A percentile compares a stretch with the other conserved stretches of the same genome.
Evolutionary conservation across 108 stramenopile species (phyloP).

Genomic region (Pseudonitzschia multiseries): DNA sequence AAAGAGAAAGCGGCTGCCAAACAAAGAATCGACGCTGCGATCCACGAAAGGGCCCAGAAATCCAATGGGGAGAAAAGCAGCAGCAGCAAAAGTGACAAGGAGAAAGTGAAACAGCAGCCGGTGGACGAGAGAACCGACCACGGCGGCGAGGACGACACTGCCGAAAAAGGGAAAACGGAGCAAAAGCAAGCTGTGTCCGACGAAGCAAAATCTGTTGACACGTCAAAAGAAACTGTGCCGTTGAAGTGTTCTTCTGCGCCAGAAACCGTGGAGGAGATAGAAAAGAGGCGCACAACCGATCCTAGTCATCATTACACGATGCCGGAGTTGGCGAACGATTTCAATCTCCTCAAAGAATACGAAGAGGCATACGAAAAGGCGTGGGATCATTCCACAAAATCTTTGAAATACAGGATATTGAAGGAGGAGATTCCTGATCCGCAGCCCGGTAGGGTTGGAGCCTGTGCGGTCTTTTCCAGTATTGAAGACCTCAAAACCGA

Average conservation of each 20-base stretch:
- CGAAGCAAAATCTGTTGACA: slow-evolving; percentile 2
- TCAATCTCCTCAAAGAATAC: slow-evolving; percentile 27
- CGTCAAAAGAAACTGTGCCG: background rate
- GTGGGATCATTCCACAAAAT: slow-evolving; percentile 17
- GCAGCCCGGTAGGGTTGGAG: slow-evolving; percentile 41
- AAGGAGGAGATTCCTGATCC: slow-evolving; percentile 20
- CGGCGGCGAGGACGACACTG: background rate
- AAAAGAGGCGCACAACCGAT: background rate
- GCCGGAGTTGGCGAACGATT: slow-evolving; percentile 3
- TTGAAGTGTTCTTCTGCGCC: background rate
- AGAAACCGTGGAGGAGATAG: slow-evolving; percentile 2
- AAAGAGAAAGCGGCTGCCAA: slow-evolving; percentile 39
- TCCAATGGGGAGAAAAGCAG: background rate
- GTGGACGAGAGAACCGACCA: background rate
- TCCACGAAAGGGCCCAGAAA: background rate
- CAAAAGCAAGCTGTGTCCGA: background rate
- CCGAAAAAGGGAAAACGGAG: background rate
- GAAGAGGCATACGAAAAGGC: slow-evolving; percentile 43
- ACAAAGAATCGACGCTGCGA: slow-evolving; percentile 27
- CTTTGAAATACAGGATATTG: slow-evolving; percentile 21
- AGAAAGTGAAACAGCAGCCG: background rate
- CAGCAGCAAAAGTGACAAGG: background rate
- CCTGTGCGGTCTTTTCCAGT: slow-evolving; percentile 26
- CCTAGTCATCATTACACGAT: background rate
- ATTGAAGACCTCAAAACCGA: slow-evolving; percentile 54